A percentile compares a stretch with the other conserved stretches of the same genome.
Conservation (phyloP, 148 eudicot genomes). For the Amaranthus hypochondriacus region DNA sequence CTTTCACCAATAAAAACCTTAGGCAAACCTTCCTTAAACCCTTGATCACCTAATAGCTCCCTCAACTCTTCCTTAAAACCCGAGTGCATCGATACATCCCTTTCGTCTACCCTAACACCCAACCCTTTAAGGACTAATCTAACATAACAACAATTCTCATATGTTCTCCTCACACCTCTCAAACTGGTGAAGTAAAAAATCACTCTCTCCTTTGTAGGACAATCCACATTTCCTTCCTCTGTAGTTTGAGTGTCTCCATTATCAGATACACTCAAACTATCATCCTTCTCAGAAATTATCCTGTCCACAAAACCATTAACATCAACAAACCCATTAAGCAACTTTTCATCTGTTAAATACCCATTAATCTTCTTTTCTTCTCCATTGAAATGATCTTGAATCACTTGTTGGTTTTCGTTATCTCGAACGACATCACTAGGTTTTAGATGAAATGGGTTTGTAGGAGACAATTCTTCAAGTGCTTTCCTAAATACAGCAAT, state of each 20-base stretch:
- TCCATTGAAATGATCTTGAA: constrained; percentile 5
- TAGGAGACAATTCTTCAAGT: constrained; percentile 55
- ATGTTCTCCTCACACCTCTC: constrained; percentile 88
- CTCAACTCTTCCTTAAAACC: constrained; percentile 76
- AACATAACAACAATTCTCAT: constrained; percentile 83
- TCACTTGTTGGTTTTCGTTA: constrained; percentile 2
- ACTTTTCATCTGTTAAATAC: constrained; percentile 7
- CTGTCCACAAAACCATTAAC: constrained; percentile 22
- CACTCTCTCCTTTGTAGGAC: constrained; percentile 32
- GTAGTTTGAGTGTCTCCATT: background rate
- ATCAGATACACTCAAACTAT: background rate
- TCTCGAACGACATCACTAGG: constrained; percentile 25
- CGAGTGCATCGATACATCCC: constrained; percentile 91
- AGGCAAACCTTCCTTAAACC: constrained; percentile 52
- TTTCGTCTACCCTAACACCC: constrained; percentile 67
- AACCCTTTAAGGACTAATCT: constrained; percentile 58
- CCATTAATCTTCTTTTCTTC: constrained; percentile 11
- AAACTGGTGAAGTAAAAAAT: constrained; percentile 79
- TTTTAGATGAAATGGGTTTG: constrained; percentile 45
- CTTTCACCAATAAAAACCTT: constrained; percentile 58
- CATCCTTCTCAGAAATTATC: constrained; percentile 7
- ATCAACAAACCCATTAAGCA: constrained; percentile 16
- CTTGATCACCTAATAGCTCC: constrained; percentile 43
- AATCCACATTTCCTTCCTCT: constrained; percentile 2
- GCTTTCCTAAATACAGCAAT: constrained; percentile 58